A percentile compares a stretch with the other conserved stretches of the same genome.
These are phyloP conservation scores for Penicillium pancosmium DNA, from an alignment of 495 filamentous ascomycete genomes.

Conservation along the genomic window DNA sequence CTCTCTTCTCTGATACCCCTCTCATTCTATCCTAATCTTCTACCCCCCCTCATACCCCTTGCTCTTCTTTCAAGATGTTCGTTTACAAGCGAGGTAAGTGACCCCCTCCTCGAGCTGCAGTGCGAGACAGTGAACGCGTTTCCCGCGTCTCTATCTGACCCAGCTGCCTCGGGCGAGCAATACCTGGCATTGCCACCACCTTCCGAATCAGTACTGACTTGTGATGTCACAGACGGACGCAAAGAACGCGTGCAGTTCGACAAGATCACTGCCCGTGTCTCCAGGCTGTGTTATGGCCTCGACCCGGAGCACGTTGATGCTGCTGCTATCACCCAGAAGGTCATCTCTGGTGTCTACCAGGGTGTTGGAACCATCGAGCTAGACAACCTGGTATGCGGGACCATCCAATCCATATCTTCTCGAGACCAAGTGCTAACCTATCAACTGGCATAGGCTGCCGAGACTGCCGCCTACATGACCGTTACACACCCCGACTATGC, in stretches of 20 bases:
- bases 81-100: conserved; percentile 71
- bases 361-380: conserved; percentile 95
- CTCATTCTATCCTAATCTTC: conserved; percentile 12
- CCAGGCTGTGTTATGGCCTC: conserved; percentile 93
- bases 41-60: conserved; percentile 12
- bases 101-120: conserved; percentile 2
- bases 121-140: not conserved
- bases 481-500: conserved; percentile 99
- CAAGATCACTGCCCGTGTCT: conserved; percentile 99
- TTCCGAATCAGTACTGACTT: conserved; percentile 25
- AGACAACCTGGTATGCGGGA: conserved; percentile 82
- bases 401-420: not conserved
- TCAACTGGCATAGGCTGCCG: conserved; percentile 70
- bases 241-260: conserved; percentile 99
- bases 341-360: conserved; percentile 98
- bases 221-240: conserved; percentile 75
- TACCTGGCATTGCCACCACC: conserved; percentile 28
- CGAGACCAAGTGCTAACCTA: conserved; percentile 2
- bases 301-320: conserved; percentile 97
- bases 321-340: conserved; percentile 97
- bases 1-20: conserved; percentile 4
- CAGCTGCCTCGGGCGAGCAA: conserved; percentile 2
- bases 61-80: conserved; percentile 54
- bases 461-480: conserved; percentile 99
- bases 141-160: conserved; percentile 10